These are phyloP conservation scores for Ajuga chamaepitys DNA, from an alignment of 257 asterid genomes.

Conservation along the genomic window DNA sequence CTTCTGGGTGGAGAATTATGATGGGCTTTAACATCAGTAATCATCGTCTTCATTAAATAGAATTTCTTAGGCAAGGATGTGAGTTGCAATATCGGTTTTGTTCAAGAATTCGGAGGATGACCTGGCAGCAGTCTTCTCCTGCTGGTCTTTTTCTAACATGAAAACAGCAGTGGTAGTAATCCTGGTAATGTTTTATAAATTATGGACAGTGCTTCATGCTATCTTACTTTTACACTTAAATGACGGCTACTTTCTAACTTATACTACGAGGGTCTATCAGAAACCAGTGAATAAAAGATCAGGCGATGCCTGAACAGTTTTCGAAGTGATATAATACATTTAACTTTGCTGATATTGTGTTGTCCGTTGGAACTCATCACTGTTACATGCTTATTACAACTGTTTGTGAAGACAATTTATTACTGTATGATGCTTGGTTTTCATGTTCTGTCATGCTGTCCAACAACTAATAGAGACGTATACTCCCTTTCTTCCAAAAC, in stretches of 20 bases:
- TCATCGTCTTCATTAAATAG: not conserved
- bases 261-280: not conserved
- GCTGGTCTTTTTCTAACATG: not conserved
- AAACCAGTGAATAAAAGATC: not conserved
- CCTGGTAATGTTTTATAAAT: not conserved
- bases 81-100: not conserved
- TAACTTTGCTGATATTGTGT: not conserved
- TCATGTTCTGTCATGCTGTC: no score
- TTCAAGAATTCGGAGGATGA: not conserved
- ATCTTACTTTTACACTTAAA: not conserved
- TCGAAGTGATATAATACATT: not conserved
- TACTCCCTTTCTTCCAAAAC: no score
- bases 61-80: slow-evolving; percentile 7
- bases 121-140: not conserved
- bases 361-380: not conserved
- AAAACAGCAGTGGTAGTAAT: slow-evolving; percentile 2
- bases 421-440: not conserved
- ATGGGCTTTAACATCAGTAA: not conserved
- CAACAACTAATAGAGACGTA: no score
- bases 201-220: not conserved
- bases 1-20: not conserved
- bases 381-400: not conserved
- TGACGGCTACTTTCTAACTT: not conserved
- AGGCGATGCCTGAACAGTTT: not conserved
- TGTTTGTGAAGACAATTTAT: not conserved